Conservation (phyloP, 495 filamentous ascomycete species). For the Hyaloscypha variabilis region DNA sequence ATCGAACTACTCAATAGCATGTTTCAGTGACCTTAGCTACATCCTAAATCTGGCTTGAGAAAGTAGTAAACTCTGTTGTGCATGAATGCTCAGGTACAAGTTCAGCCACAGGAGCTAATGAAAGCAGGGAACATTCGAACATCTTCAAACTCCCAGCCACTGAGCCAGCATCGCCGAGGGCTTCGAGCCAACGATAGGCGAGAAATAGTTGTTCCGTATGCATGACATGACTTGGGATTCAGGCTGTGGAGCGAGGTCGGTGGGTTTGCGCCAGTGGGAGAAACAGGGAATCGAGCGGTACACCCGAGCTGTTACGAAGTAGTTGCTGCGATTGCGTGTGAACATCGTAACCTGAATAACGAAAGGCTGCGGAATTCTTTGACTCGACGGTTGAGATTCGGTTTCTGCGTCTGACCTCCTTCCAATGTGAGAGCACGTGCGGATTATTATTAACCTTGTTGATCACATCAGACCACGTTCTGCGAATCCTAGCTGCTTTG, state of each 20-base stretch:
- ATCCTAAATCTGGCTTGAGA: background rate
- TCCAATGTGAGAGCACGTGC: background rate
- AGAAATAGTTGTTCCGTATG: constrained; percentile 15
- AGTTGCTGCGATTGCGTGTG: too few relatives aligned
- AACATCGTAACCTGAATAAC: background rate
- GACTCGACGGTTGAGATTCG: background rate
- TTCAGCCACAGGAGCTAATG: constrained; percentile 6
- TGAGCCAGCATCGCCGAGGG: background rate
- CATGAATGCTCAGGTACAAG: constrained; percentile 13
- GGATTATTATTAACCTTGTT: too few relatives aligned
- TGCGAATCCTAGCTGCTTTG: background rate
- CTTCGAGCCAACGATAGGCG: background rate
- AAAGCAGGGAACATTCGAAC: background rate
- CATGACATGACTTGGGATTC: constrained; percentile 8
- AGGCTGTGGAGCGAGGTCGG: constrained; percentile 1
- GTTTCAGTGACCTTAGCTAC: background rate
- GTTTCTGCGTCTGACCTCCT: background rate
- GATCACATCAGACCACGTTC: background rate
- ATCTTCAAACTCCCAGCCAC: background rate
- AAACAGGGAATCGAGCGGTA: background rate
- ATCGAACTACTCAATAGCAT: background rate
- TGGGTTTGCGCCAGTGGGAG: background rate
- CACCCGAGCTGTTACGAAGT: background rate
- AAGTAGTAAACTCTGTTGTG: background rate
- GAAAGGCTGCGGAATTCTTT: background rate